Evolutionary conservation across 331 rosid species (phyloP).

Genomic region (Acacia concinna): DNA sequence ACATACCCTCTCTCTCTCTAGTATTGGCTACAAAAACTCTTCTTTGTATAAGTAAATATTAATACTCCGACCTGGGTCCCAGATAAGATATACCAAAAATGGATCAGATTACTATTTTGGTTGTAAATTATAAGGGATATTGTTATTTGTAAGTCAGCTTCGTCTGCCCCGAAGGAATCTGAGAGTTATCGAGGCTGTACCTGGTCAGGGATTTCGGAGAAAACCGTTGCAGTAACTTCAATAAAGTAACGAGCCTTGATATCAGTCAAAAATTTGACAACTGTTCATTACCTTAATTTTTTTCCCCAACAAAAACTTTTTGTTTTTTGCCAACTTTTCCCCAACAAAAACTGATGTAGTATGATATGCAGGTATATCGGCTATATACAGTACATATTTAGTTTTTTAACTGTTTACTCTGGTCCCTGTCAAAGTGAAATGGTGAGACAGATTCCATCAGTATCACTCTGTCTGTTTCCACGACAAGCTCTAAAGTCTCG

Average conservation of each 20-base stretch:
- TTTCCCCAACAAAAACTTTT: no score
- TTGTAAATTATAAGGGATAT: neutral
- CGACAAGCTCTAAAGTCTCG: neutral
- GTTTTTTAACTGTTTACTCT: neutral
- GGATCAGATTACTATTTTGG: neutral
- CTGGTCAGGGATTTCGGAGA: no score
- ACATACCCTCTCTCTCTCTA: constrained; percentile 26
- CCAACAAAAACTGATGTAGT: no score
- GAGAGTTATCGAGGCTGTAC: no score
- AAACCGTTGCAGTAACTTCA: neutral
- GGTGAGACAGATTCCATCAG: neutral
- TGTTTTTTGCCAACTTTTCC: no score
- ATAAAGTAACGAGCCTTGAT: neutral
- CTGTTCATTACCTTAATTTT: neutral
- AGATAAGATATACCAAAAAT: neutral
- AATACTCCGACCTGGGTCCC: neutral
- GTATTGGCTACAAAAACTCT: neutral
- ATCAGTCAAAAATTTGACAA: neutral
- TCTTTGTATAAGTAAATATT: neutral
- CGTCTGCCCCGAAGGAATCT: no score
- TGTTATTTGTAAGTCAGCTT: neutral
- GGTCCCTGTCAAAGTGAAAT: neutral
- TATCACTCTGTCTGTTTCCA: no score
- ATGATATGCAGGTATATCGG: no score
- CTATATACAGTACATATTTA: no score